Conservation (phyloP, 768 basidiomycete genomes). For the Daedalea quercina region DNA sequence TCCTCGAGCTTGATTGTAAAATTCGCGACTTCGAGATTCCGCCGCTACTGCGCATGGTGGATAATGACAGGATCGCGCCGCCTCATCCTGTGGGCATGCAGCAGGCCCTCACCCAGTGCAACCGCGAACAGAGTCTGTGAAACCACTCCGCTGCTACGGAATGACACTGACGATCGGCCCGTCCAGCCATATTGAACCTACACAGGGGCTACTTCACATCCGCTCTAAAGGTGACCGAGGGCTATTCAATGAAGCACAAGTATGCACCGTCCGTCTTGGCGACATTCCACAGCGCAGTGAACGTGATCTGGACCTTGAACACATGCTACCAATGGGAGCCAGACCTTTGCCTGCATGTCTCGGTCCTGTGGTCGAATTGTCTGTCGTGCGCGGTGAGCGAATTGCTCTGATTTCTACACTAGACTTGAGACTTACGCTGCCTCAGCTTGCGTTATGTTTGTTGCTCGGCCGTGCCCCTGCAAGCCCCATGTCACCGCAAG, state of each 20-base stretch:
- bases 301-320: constrained; percentile 50
- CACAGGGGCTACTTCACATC: constrained; percentile 65
- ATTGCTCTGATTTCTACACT: not conserved
- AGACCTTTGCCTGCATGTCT: constrained; percentile 55
- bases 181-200: constrained; percentile 54
- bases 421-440: too few relatives aligned
- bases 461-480: constrained; percentile 58
- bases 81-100: constrained; percentile 59
- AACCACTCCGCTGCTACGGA: not conserved
- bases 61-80: constrained; percentile 29
- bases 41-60: constrained; percentile 13
- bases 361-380: constrained; percentile 70
- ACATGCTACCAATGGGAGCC: constrained; percentile 51
- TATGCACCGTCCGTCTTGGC: constrained; percentile 69
- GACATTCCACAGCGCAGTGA: constrained; percentile 54
- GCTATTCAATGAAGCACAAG: constrained; percentile 52
- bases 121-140: constrained; percentile 54
- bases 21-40: constrained; percentile 55
- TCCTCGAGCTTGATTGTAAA: constrained; percentile 45
- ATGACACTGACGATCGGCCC: not conserved
- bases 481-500: constrained; percentile 49
- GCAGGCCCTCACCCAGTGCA: constrained; percentile 50
- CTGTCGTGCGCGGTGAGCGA: constrained; percentile 63
- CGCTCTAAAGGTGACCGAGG: constrained; percentile 46
- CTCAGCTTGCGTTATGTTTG: constrained; percentile 56